These are phyloP conservation scores for Blumeria graminis DNA, from an alignment of 2,329 filamentous ascomycete species.

Conservation along the genomic window DNA sequence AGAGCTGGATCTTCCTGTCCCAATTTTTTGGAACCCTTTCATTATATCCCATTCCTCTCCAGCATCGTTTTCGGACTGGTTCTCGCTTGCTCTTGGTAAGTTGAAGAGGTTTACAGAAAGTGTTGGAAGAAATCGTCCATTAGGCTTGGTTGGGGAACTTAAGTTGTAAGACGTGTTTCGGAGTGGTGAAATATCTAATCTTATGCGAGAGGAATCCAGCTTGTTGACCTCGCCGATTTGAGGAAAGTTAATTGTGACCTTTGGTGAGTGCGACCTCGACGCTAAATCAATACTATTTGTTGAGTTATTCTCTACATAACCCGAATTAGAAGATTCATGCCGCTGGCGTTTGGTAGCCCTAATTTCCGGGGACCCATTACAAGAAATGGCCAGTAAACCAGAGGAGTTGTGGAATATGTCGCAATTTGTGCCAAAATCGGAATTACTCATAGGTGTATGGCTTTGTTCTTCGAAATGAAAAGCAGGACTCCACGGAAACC, in stretches of 20 bases:
- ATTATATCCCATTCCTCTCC: constrained; percentile 46
- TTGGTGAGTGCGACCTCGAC: neutral
- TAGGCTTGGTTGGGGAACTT: constrained; percentile 9
- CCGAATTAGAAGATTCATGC: constrained; percentile 29
- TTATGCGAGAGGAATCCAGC: neutral
- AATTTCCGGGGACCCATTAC: constrained; percentile 42
- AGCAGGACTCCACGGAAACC: constrained; percentile 39
- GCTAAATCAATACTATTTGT: neutral
- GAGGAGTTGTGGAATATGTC: constrained; percentile 32
- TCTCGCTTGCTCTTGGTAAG: constrained; percentile 24
- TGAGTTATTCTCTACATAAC: too few species aligned
- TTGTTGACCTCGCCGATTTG: neutral
- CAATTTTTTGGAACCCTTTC: constrained; percentile 55
- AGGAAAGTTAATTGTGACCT: neutral
- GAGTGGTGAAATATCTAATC: neutral
- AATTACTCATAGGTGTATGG: constrained; percentile 19
- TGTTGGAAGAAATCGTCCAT: constrained; percentile 6
- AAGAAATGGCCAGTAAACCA: constrained; percentile 22
- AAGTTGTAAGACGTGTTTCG: constrained; percentile 23
- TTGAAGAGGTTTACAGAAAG: constrained; percentile 7
- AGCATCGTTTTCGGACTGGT: constrained; percentile 28
- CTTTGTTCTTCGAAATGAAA: constrained; percentile 38
- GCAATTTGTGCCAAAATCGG: constrained; percentile 27
- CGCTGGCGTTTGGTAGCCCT: constrained; percentile 32
- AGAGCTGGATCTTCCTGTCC: constrained; percentile 20